These are phyloP conservation scores for Colletotrichum navitas DNA, from an alignment of 2,329 filamentous ascomycete genomes.

Conservation along the genomic window DNA sequence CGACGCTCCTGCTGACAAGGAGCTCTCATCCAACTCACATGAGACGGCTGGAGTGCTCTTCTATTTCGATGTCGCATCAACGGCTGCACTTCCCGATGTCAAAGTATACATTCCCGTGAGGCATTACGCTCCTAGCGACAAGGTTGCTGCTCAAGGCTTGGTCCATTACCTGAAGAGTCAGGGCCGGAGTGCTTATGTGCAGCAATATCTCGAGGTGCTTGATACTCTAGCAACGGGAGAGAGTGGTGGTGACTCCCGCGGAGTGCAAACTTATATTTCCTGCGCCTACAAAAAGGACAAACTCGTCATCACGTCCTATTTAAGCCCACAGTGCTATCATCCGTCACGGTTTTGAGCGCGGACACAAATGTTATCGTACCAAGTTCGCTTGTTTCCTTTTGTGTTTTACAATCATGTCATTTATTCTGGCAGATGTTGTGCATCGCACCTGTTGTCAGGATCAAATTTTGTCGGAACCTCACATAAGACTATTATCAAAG, in stretches of 20 bases:
- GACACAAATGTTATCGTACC: neutral
- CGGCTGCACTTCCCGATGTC: slow-evolving; percentile 42
- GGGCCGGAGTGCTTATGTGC: neutral
- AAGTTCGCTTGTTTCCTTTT: too few relatives aligned
- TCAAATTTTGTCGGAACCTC: too few relatives aligned
- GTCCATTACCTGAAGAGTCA: slow-evolving; percentile 2
- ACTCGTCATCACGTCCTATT: slow-evolving; percentile 18
- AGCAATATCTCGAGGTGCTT: neutral
- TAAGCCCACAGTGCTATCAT: slow-evolving; percentile 15
- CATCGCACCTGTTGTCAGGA: too few relatives aligned
- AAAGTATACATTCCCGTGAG: slow-evolving; percentile 53
- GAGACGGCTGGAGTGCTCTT: slow-evolving; percentile 51
- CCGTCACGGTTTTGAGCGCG: neutral
- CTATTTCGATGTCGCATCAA: slow-evolving; percentile 47
- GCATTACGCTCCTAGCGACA: slow-evolving; percentile 48
- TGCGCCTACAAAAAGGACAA: slow-evolving; percentile 11
- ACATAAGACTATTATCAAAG: too few relatives aligned
- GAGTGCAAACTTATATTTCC: slow-evolving; percentile 20
- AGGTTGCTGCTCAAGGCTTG: slow-evolving; percentile 5
- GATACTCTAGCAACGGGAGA: neutral
- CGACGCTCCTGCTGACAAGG: slow-evolving; percentile 20
- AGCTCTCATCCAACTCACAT: slow-evolving; percentile 43
- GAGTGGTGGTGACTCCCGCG: neutral
- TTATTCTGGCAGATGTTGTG: too few relatives aligned
- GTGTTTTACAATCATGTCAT: too few relatives aligned